Percentiles rank a stretch among this genome's conserved stretches.
Evolutionary conservation across 257 asterid genomes (phyloP).

Genomic region (Solanum gracilifrons): DNA sequence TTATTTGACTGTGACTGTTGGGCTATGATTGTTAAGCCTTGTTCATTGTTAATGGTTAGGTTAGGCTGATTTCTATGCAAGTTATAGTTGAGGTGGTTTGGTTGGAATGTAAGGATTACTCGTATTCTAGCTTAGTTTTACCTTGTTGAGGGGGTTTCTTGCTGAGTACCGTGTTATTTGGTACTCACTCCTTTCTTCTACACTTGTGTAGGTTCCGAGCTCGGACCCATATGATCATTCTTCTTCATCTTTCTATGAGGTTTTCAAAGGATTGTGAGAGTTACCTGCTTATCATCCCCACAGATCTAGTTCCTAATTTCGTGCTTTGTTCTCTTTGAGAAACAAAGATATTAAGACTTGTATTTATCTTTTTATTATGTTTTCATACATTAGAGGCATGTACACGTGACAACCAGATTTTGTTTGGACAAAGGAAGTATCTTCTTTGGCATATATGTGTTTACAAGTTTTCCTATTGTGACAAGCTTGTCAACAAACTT

Average conservation of each 20-base stretch:
- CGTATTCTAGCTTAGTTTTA: neutral
- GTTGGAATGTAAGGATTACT: neutral
- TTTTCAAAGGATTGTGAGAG: neutral
- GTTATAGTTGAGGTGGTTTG: neutral
- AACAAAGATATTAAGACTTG: neutral
- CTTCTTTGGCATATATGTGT: too few relatives aligned
- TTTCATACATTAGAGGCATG: neutral
- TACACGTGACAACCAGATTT: too few relatives aligned
- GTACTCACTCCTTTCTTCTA: neutral
- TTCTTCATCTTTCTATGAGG: neutral
- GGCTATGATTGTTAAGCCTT: neutral
- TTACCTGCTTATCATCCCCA: neutral
- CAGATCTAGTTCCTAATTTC: neutral
- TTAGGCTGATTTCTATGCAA: neutral
- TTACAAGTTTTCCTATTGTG: neutral
- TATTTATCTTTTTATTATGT: neutral
- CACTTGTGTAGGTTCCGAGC: neutral
- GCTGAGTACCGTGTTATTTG: neutral
- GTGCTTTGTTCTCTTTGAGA: neutral
- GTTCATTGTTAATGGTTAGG: neutral
- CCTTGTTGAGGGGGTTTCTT: neutral
- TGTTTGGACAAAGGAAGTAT: neutral
- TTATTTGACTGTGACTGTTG: neutral
- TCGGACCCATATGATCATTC: neutral
- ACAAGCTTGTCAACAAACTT: neutral